Base-by-base conservation (phyloP, 768 basidiomycete species). In the Dictyophora rubrovolvata region DNA sequence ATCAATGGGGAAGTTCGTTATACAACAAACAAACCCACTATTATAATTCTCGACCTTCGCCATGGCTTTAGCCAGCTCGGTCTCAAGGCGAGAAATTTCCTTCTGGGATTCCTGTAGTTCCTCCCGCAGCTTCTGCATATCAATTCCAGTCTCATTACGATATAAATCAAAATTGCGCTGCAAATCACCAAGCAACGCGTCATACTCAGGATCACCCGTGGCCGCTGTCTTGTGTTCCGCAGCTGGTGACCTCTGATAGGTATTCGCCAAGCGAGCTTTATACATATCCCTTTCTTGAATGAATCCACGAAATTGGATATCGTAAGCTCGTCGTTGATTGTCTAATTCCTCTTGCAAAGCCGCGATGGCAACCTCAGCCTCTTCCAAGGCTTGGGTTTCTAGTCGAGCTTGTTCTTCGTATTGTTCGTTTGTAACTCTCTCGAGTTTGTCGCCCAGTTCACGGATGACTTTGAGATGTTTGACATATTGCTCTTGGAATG, bases 401-500 rank as follows among this genome's bases (percentile, higher is more conserved):
- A 70, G 69, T 8, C 66, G 69, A 23, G 76, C 78, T 64, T 90
- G 88, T 67, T 89, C 89, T 52, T 83, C 84, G 48, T 79, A 79
- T 63, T 87, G 86, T 22, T 90, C 88, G 63, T 76, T 78, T 71
- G 95, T 92, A 64, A 89, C 87, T 5, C 75, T 75, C 72, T 98
- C 96, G 79, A 97, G 81, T 75, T 88, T 86, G 37, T 77, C 72
- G 5, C 88, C 92, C 42, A 98, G 77, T 57, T 89, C 87, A 17
- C 94, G 78, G 12, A 87, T 85, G 63, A 95, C 84, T 69, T 81
- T 84, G 51, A 98, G 75, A 21, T 97, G 73, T 64, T 87, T 88
- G 74, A 90, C 87, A 69, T 98, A 98, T 72, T 95, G 93, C 47
- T 85, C 80, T 66, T 97, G 93, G n/a, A 99, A 73, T 12, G 79